Conservation (phyloP, 1,284 basidiomycete genomes). For the Rhodotorula sp. region DNA sequence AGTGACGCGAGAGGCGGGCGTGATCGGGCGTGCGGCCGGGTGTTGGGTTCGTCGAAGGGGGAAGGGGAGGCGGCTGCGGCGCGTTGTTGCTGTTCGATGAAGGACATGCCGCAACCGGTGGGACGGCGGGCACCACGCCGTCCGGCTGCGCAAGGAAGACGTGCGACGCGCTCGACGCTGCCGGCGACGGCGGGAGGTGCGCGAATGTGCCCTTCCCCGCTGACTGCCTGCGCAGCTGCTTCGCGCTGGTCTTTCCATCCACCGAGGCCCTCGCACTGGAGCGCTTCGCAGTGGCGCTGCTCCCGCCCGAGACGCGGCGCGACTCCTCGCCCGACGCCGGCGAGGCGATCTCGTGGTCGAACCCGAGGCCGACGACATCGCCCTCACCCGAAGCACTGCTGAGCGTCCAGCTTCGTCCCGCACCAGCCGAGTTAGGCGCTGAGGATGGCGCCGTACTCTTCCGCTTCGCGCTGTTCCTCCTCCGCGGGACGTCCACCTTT, state of each 20-base stretch:
- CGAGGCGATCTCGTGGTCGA: constrained; percentile 27
- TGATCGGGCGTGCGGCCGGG: constrained; percentile 32
- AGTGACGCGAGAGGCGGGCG: constrained; percentile 21
- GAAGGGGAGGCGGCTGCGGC: constrained; percentile 44
- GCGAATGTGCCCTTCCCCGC: constrained; percentile 33
- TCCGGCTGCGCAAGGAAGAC: constrained; percentile 57
- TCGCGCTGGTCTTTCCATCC: constrained; percentile 29
- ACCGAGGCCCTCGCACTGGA: constrained; percentile 22
- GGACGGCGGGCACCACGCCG: constrained; percentile 55
- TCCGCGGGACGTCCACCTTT: neutral
- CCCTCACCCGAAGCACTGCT: neutral
- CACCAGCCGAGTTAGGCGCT: constrained; percentile 21
- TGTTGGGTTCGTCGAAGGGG: constrained; percentile 46
- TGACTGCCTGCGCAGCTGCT: constrained; percentile 22
- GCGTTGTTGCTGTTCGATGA: constrained; percentile 41
- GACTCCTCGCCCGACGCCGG: neutral
- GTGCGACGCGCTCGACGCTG: constrained; percentile 67
- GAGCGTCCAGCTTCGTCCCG: neutral
- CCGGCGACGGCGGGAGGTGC: constrained; percentile 41
- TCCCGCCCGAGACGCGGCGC: neutral
- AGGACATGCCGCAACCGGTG: constrained; percentile 53
- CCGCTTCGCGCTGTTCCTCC: constrained; percentile 1
- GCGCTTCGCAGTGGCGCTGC: constrained; percentile 7
- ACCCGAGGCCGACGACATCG: constrained; percentile 30
- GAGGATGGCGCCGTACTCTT: constrained; percentile 17